phyloP scores from a whole-genome alignment of 129 eudicot species.

The Arctium minus region DNA sequence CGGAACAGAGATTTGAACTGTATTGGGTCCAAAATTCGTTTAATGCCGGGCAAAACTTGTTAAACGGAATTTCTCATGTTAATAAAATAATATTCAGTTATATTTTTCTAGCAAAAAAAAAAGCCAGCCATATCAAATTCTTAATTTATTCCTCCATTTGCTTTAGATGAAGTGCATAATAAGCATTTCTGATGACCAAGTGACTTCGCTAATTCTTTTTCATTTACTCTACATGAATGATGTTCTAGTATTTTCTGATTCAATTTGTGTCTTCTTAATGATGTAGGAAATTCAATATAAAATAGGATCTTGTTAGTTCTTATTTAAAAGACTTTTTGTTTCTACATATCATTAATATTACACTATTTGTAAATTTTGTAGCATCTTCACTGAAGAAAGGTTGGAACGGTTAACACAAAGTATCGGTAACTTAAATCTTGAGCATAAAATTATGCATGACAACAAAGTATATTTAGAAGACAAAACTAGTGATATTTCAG shows the following conservation, averaged over 20 bases:
- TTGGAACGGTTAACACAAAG: slow-evolving; percentile 74
- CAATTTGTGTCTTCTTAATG: slow-evolving; percentile 4
- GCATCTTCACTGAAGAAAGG: slow-evolving; percentile 92
- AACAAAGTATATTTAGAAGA: slow-evolving; percentile 47
- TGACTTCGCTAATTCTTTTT: neutral
- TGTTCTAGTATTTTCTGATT: slow-evolving; percentile 1
- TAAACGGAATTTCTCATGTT: no score
- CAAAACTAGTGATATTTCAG: slow-evolving; percentile 26
- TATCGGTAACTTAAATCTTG: slow-evolving; percentile 54
- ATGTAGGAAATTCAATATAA: neutral
- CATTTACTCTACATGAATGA: neutral
- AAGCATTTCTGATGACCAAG: neutral
- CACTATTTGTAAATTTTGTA: slow-evolving; percentile 22
- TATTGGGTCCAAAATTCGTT: no score
- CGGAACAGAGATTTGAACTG: no score
- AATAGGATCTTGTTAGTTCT: neutral
- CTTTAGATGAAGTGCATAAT: neutral
- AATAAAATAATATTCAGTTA: no score
- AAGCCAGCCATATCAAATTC: no score
- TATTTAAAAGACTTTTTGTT: neutral
- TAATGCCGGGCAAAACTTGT: no score
- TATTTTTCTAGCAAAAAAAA: no score
- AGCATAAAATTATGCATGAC: slow-evolving; percentile 32
- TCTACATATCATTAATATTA: neutral
- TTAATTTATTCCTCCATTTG: no score